Conservation (phyloP, 345 rosid genomes). For the Iberis pinnata region DNA sequence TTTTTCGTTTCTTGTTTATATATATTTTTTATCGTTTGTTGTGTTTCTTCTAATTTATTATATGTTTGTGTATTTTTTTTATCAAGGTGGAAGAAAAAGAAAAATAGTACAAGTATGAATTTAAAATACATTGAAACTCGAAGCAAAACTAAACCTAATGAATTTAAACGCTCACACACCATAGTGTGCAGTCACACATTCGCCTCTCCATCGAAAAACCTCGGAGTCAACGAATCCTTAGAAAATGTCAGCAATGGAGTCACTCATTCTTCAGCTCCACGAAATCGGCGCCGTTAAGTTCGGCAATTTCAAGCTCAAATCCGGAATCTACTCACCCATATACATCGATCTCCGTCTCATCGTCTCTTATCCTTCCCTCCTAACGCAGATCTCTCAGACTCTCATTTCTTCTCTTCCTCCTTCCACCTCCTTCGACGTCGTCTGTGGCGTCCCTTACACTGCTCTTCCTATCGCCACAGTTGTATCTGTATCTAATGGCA, state of each 20-base stretch:
- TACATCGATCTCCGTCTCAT: conserved; percentile 96
- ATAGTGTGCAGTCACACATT: conserved; percentile 13
- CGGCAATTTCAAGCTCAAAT: conserved; percentile 69
- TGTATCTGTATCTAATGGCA: conserved; percentile 51
- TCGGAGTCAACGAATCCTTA: conserved; percentile 17
- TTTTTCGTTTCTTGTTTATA: too few relatives aligned
- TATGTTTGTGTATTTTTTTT: too few relatives aligned
- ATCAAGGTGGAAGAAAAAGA: too few relatives aligned
- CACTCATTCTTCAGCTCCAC: conserved; percentile 67
- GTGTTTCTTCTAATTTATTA: too few relatives aligned
- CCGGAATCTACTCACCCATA: conserved; percentile 83
- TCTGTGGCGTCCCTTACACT: conserved; percentile 95
- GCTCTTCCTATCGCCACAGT: conserved; percentile 90
- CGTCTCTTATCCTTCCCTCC: conserved; percentile 73
- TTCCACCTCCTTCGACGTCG: conserved; percentile 44
- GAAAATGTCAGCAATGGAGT: conserved; percentile 51
- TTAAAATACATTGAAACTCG: background rate
- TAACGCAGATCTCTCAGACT: conserved; percentile 61
- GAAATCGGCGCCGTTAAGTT: conserved; percentile 66
- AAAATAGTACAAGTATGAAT: too few relatives aligned
- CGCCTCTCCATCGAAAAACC: conserved; percentile 1
- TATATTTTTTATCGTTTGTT: too few relatives aligned
- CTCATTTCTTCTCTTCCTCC: conserved; percentile 61
- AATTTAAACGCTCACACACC: conserved; percentile 11
- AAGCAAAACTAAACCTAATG: conserved; percentile 14